phyloP scores from a whole-genome alignment of 148 eudicot species.

The Dianthus caryophyllus region DNA sequence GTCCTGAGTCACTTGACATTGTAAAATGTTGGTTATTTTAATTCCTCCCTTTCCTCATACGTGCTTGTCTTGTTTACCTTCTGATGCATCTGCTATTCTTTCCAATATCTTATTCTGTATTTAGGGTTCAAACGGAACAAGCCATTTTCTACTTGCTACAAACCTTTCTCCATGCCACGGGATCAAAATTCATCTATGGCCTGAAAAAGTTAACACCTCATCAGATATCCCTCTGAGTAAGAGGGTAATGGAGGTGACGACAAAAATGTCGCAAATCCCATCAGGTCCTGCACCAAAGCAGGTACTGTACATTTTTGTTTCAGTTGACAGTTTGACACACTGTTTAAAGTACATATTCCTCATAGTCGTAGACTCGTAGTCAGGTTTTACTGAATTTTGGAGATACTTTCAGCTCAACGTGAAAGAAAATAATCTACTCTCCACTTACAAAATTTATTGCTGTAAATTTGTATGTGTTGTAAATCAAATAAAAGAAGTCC shows the following conservation, averaged over 20 bases:
- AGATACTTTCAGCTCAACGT: not conserved
- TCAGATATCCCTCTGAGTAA: slow-evolving; percentile 42
- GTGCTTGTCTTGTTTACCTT: slow-evolving; percentile 5
- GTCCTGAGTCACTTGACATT: not conserved
- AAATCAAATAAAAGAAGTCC: not conserved
- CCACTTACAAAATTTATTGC: not conserved
- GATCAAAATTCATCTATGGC: slow-evolving; percentile 92
- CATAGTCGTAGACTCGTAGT: not conserved
- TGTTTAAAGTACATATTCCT: slow-evolving; percentile 8
- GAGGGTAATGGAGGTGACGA: slow-evolving; percentile 76
- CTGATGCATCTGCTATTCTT: not conserved
- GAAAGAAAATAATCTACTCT: not conserved
- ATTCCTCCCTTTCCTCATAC: not conserved
- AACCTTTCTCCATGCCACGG: slow-evolving; percentile 96
- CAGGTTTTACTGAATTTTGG: not conserved
- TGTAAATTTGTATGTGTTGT: not conserved
- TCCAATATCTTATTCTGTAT: slow-evolving; percentile 17
- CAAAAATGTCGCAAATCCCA: slow-evolving; percentile 82
- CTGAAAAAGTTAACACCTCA: slow-evolving; percentile 59
- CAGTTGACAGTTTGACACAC: not conserved
- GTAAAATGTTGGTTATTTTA: not conserved
- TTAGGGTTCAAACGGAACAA: slow-evolving; percentile 69
- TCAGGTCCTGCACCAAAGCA: slow-evolving; percentile 97
- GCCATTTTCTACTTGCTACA: slow-evolving; percentile 83
- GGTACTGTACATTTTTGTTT: slow-evolving; percentile 39